A percentile compares a stretch with the other conserved stretches of the same genome.
These are phyloP conservation scores for Coriolopsis trogii DNA, from an alignment of 1,284 basidiomycete genomes.

Conservation along the genomic window DNA sequence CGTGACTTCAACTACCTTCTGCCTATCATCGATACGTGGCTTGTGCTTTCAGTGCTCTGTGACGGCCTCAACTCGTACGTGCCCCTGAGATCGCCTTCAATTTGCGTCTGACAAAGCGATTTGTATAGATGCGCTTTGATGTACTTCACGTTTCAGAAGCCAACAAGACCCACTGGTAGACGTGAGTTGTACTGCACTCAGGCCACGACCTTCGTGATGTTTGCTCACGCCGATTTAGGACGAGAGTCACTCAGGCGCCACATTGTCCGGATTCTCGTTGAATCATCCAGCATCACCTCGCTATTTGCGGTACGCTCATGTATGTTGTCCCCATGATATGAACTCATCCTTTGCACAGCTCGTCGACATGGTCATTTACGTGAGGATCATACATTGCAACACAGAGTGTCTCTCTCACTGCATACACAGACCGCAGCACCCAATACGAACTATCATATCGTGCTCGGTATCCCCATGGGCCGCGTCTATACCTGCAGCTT, in stretches of 20 bases:
- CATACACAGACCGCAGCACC: conserved; percentile 9
- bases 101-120: too few species aligned
- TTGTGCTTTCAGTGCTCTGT: conserved; percentile 17
- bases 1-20: conserved; percentile 17
- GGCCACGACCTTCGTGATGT: too few species aligned
- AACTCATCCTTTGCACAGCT: conserved; percentile 10
- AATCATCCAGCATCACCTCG: conserved; percentile 33
- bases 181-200: too few species aligned
- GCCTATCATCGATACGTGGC: conserved; percentile 26
- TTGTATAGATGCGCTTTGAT: conserved; percentile 6
- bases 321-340: too few species aligned
- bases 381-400: neutral
- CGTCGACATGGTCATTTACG: conserved; percentile 16
- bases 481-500: conserved; percentile 16
- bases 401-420: neutral
- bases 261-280: conserved; percentile 32
- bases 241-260: conserved; percentile 32
- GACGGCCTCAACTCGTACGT: conserved; percentile 25
- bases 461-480: conserved; percentile 19
- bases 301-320: conserved; percentile 26
- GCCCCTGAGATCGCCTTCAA: too few species aligned
- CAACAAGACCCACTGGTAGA: neutral
- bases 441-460: conserved; percentile 17
- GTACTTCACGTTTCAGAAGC: conserved; percentile 1
- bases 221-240: conserved; percentile 23